Evolutionary conservation across 768 basidiomycete genomes (phyloP).

Genomic region (Agrocybe pediades): DNA sequence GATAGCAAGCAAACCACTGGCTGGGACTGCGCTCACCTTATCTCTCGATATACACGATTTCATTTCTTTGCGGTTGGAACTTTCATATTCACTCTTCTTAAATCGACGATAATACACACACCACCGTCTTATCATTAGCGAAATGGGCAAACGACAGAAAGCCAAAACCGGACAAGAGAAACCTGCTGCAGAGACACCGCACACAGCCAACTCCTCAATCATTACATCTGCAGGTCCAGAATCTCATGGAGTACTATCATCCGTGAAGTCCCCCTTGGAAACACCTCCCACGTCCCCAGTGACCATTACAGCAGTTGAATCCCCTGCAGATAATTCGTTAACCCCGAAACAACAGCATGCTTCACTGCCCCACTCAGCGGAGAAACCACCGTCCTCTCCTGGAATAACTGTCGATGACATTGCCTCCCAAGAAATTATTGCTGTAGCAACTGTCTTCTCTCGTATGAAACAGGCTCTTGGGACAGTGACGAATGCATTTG

Average conservation of each 20-base stretch:
- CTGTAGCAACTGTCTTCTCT: conserved; percentile 44
- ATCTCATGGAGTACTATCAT: conserved; percentile 4
- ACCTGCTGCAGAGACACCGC: conserved; percentile 2
- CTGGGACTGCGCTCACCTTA: neutral
- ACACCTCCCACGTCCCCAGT: conserved; percentile 24
- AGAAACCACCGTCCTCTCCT: neutral
- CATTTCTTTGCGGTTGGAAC: neutral
- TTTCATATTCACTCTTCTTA: neutral
- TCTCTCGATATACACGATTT: conserved; percentile 1
- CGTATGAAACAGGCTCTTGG: conserved; percentile 46
- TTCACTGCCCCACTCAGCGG: neutral
- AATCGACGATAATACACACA: neutral
- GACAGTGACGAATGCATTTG: conserved; percentile 43
- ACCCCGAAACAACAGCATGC: neutral
- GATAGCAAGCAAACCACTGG: neutral
- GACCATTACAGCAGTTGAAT: conserved; percentile 1
- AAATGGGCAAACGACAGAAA: conserved; percentile 5
- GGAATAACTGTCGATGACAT: conserved; percentile 20
- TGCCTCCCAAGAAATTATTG: conserved; percentile 39
- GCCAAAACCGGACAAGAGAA: conserved; percentile 5
- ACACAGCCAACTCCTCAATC: conserved; percentile 2
- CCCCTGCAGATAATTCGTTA: neutral
- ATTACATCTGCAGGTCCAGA: neutral
- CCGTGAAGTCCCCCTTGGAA: conserved; percentile 12
- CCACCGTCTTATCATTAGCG: neutral